phyloP scores from a whole-genome alignment of 331 rosid species.

The Malus hybrid region DNA sequence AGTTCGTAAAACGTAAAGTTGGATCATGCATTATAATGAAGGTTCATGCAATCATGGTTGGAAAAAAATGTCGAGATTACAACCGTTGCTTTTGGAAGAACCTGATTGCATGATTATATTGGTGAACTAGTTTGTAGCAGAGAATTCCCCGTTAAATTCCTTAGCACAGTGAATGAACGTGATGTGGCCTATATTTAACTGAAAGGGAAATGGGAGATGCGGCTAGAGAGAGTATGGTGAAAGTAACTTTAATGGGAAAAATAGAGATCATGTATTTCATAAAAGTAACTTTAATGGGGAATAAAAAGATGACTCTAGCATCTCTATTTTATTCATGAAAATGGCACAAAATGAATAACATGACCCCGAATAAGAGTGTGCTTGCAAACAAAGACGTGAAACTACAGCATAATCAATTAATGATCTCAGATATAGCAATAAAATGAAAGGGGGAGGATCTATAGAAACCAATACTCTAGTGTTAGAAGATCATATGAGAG shows the following conservation, averaged over 20 bases:
- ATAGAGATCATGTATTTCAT: not conserved
- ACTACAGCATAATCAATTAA: too few species aligned
- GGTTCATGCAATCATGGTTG: too few species aligned
- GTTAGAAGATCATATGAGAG: not conserved
- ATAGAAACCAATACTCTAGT: not conserved
- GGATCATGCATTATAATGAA: too few species aligned
- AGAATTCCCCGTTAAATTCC: too few species aligned
- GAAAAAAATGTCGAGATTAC: too few species aligned
- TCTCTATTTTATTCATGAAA: not conserved
- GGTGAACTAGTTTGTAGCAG: too few species aligned
- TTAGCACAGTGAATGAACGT: too few species aligned
- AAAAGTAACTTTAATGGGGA: not conserved
- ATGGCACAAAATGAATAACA: not conserved
- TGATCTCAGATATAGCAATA: not conserved
- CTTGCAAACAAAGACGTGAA: not conserved
- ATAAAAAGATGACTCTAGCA: not conserved
- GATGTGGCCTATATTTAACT: too few species aligned
- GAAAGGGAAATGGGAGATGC: too few species aligned
- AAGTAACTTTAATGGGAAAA: not conserved
- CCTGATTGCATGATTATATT: too few species aligned
- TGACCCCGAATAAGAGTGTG: not conserved
- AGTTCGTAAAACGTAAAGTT: too few species aligned
- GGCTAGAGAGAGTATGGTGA: not conserved
- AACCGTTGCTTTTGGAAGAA: too few species aligned
- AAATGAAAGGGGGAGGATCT: not conserved